phyloP scores from a whole-genome alignment of 805 yeast species.

The Ogataea salicorniae region DNA sequence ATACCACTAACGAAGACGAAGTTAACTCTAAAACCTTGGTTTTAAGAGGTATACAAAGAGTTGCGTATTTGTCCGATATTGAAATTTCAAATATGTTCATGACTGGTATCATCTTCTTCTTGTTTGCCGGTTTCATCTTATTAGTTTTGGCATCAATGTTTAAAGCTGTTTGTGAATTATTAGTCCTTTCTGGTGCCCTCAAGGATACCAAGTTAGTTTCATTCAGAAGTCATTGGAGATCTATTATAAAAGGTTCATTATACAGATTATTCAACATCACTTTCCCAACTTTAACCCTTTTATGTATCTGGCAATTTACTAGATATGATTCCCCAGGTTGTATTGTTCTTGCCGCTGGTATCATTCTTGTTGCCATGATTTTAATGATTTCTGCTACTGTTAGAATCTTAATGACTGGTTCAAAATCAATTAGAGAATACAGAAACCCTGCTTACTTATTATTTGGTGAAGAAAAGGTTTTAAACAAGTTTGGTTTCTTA shows the following conservation, averaged over 20 bases:
- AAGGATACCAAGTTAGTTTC: constrained; percentile 63
- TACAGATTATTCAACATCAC: constrained; percentile 80
- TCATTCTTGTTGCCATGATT: constrained; percentile 52
- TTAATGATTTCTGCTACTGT: constrained; percentile 68
- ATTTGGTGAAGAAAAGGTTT: constrained; percentile 73
- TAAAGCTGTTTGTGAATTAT: constrained; percentile 65
- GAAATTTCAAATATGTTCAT: constrained; percentile 83
- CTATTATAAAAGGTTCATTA: constrained; percentile 82
- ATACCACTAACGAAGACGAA: constrained; percentile 67
- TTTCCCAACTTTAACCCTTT: constrained; percentile 77
- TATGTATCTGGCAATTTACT: constrained; percentile 88
- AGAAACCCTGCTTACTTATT: constrained; percentile 90
- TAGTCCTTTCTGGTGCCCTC: constrained; percentile 53
- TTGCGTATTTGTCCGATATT: constrained; percentile 75
- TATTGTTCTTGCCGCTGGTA: constrained; percentile 70
- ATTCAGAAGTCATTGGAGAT: constrained; percentile 77
- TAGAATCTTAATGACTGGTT: constrained; percentile 71
- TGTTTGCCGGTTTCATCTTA: constrained; percentile 66
- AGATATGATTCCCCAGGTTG: constrained; percentile 79
- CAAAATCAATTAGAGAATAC: constrained; percentile 62
- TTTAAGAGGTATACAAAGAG: constrained; percentile 88
- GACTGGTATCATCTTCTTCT: constrained; percentile 79
- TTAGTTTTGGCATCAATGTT: constrained; percentile 51
- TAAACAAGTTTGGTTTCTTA: constrained; percentile 87
- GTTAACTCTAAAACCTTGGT: constrained; percentile 68